Evolutionary conservation across 23 red algal genomes (phyloP), one percentile per base, ranked within the genome.

Genomic region (Gracilariopsis chorda): DNA sequence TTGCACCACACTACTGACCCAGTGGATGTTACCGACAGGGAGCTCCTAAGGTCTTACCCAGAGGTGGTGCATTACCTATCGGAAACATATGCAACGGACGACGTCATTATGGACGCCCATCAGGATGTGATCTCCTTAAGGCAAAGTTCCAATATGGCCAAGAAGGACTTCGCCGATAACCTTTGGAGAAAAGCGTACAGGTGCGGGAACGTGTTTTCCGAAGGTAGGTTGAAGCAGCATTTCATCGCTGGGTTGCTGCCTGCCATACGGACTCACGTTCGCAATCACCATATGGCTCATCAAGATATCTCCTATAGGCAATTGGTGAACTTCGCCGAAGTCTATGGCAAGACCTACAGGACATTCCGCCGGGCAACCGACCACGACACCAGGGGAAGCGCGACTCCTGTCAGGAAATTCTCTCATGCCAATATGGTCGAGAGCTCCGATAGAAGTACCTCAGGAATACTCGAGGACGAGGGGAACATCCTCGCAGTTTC

Each of bases 31-130:
- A 3, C 30, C 33, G 33, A 44, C n/a, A n/a, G 64, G 8, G 39
- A 71, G 36, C 64, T 71, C 4, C 64, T 71, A 5, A 34, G 64
- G 64, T 71, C 64, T 8, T 81, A 81, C 41, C 46, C 77, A 35
- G 48, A 81, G 29, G 77, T 81, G 16, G 77, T 58, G 8, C 45
- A 57, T 49, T 81, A 57, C 51, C 51, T 56, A 17, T 32, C 58
- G 25, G 3, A 28, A 39, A 81, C 47, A 36, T 81, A 81, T 57
- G 77, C 77, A 27, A 81, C 77, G n/a, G 47, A 81, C 52, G 77
- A 56, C 10, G 77, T 55, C 46, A 59, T 81, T 30, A 37, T 51
- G 48, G 77, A 81, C 30, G 77, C 77, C n/a, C 35, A 35, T 55
- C 52, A 55, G 19, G 47, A 81, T 11, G 10, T 56, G 47, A 81